A percentile compares a stretch with the other conserved stretches of the same genome.
phyloP scores from a whole-genome alignment of 1,284 basidiomycete genomes.

The Sporisorium scitamineum region DNA sequence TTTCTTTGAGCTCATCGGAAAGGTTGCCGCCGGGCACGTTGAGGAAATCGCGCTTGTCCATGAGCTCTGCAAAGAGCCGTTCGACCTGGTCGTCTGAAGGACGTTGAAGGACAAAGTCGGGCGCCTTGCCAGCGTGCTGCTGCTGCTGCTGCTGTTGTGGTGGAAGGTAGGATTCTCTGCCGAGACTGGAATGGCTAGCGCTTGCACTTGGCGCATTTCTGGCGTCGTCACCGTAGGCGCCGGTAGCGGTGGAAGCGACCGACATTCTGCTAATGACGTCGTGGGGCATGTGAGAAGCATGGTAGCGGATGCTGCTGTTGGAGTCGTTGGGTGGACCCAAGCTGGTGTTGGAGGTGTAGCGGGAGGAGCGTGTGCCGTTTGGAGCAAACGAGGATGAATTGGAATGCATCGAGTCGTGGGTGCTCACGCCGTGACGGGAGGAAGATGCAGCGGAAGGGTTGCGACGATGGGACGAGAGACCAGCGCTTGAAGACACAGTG shows the following conservation, averaged over 20 bases:
- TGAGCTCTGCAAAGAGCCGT: slow-evolving; percentile 67
- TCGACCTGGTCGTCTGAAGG: slow-evolving; percentile 64
- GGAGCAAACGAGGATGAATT: slow-evolving; percentile 21
- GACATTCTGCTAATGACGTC: slow-evolving; percentile 40
- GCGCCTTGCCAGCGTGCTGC: slow-evolving; percentile 19
- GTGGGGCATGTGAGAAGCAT: slow-evolving; percentile 18
- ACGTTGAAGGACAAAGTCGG: slow-evolving; percentile 57
- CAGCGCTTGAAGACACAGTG: slow-evolving; percentile 27
- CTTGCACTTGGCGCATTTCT: slow-evolving; percentile 15
- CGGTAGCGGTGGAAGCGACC: slow-evolving; percentile 31
- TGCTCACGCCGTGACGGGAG: slow-evolving; percentile 27
- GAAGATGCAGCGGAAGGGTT: slow-evolving; percentile 35
- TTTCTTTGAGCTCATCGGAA: slow-evolving; percentile 59
- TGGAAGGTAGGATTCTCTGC: slow-evolving; percentile 31
- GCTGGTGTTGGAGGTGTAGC: slow-evolving; percentile 39
- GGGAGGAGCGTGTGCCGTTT: slow-evolving; percentile 35
- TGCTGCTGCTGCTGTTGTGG: slow-evolving; percentile 8
- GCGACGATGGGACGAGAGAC: slow-evolving; percentile 37
- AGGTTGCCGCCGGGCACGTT: slow-evolving; percentile 60
- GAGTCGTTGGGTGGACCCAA: slow-evolving; percentile 12
- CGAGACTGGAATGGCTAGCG: slow-evolving; percentile 28
- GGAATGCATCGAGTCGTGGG: slow-evolving; percentile 44
- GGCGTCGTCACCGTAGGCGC: slow-evolving; percentile 14
- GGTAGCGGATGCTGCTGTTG: not conserved
- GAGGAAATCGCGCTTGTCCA: slow-evolving; percentile 67